These are phyloP conservation scores for Chytriomyces confervae DNA, from an alignment of 192 early-diverging fungal species.

Conservation along the genomic window DNA sequence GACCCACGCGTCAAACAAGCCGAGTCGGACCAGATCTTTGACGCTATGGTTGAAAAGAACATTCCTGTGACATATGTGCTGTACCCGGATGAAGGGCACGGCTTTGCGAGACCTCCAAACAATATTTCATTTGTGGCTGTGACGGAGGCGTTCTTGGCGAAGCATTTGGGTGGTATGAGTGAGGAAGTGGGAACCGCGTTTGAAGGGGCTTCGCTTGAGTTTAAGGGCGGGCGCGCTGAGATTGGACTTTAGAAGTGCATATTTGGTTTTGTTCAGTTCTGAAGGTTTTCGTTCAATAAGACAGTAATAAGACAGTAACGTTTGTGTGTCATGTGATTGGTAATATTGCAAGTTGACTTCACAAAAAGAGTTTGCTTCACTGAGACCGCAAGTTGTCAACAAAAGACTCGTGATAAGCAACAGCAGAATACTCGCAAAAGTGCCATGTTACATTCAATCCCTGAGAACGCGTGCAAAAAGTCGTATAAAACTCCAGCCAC, in stretches of 20 bases:
- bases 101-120: constrained; percentile 48
- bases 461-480: too few species aligned
- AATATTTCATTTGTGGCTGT: constrained; percentile 43
- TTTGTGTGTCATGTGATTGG: too few species aligned
- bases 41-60: constrained; percentile 35
- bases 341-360: too few species aligned
- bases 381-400: too few species aligned
- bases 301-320: too few species aligned
- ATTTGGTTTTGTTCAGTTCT: too few species aligned
- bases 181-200: constrained; percentile 4
- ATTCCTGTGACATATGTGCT: constrained; percentile 47
- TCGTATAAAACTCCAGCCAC: too few species aligned
- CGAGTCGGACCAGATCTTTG: constrained; percentile 52
- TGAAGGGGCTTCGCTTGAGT: constrained; percentile 19
- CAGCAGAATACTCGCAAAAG: too few species aligned
- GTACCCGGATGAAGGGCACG: constrained; percentile 50
- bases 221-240: constrained; percentile 3
- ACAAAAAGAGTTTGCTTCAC: too few species aligned
- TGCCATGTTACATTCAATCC: too few species aligned
- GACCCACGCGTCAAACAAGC: constrained; percentile 53
- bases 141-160: constrained; percentile 44
- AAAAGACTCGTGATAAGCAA: too few species aligned
- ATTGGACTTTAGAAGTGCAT: constrained; percentile 7
- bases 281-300: too few species aligned
- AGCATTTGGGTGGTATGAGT: constrained; percentile 25